Percentiles rank a stretch among this genome's conserved stretches.
Evolutionary conservation across 805 yeast genomes (phyloP).

Genomic region (Ogataea nakhonphanomensis): DNA sequence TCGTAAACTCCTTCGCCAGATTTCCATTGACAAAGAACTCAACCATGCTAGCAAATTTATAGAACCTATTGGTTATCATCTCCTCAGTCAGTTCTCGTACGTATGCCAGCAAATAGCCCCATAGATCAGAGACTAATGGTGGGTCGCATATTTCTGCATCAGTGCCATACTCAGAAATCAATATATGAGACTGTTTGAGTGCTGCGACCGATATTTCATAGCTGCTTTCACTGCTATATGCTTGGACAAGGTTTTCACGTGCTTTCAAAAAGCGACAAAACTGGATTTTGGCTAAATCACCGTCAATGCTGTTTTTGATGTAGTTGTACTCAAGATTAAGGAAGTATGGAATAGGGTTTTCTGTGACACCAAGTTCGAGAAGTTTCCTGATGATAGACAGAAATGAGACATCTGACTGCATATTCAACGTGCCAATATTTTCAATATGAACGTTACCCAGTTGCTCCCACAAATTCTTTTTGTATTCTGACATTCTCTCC

Average conservation of each 20-base stretch:
- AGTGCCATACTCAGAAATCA: constrained; percentile 25
- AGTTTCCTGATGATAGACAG: constrained; percentile 49
- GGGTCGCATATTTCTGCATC: constrained; percentile 38
- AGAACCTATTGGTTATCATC: constrained; percentile 37
- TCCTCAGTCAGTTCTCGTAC: constrained; percentile 33
- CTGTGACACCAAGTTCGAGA: constrained; percentile 58
- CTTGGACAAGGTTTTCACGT: constrained; percentile 39
- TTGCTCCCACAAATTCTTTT: constrained; percentile 49
- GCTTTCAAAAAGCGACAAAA: constrained; percentile 37
- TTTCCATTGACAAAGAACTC: constrained; percentile 47
- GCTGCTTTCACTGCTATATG: constrained; percentile 22
- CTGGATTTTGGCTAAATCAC: constrained; percentile 39
- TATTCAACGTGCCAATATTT: constrained; percentile 21
- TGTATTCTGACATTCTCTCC: constrained; percentile 50
- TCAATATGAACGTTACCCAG: constrained; percentile 37
- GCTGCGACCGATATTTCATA: constrained; percentile 26
- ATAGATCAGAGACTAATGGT: constrained; percentile 55
- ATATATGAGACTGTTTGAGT: constrained; percentile 23
- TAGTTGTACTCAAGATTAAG: constrained; percentile 46
- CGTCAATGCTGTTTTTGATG: constrained; percentile 38
- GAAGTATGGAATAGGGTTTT: constrained; percentile 64
- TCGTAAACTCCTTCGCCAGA: constrained; percentile 32
- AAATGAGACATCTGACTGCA: constrained; percentile 25
- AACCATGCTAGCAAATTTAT: constrained; percentile 53
- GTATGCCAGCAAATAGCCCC: constrained; percentile 49